Evolutionary conservation across 257 asterid genomes (phyloP).

Genomic region (Solanum peruvianum): DNA sequence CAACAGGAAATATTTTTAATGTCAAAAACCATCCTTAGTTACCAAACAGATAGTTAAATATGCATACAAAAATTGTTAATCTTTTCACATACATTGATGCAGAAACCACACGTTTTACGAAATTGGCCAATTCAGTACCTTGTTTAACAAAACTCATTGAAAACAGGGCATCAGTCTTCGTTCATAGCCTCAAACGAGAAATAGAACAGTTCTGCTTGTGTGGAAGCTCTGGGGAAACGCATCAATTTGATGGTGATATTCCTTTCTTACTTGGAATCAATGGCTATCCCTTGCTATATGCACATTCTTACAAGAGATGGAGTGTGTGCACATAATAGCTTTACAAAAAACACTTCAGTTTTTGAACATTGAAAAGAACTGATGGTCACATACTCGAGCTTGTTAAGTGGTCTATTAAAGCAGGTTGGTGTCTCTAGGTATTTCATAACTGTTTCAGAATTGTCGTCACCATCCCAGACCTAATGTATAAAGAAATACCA

Average conservation of each 20-base stretch:
- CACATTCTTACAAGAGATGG: not conserved
- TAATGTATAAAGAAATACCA: not conserved
- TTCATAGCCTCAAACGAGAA: not conserved
- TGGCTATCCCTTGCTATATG: not conserved
- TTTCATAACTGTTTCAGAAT: not conserved
- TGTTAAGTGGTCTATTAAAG: not conserved
- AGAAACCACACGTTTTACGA: not conserved
- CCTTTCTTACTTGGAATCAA: not conserved
- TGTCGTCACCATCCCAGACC: not conserved
- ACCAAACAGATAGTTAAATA: not conserved
- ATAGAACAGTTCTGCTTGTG: not conserved
- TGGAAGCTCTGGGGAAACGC: not conserved
- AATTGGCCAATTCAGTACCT: not conserved
- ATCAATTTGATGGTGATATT: not conserved
- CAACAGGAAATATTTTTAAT: not conserved
- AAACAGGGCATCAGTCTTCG: not conserved
- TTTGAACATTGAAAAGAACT: not conserved
- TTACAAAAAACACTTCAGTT: not conserved
- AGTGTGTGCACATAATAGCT: not conserved
- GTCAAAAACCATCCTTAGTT: not conserved
- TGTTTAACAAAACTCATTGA: not conserved
- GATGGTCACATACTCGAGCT: not conserved
- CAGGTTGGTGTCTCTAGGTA: not conserved
- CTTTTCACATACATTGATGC: not conserved
- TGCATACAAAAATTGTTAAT: not conserved